phyloP scores from a whole-genome alignment of 495 filamentous ascomycete species.

The Penicillium lagena region DNA sequence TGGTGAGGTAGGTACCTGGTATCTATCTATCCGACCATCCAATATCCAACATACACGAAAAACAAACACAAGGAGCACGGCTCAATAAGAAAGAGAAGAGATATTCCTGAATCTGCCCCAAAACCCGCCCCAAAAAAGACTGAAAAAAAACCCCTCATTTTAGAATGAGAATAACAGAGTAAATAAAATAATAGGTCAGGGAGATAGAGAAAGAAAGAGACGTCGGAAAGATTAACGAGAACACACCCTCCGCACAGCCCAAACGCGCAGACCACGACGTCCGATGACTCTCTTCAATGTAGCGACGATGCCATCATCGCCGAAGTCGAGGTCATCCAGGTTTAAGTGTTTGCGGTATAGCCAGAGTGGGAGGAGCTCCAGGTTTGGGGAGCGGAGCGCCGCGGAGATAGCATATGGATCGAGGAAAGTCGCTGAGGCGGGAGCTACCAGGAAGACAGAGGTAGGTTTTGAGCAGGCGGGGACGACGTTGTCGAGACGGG shows the following conservation, averaged over 20 bases:
- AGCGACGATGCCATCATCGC: constrained; percentile 67
- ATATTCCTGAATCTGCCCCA: background rate
- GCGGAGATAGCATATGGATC: constrained; percentile 48
- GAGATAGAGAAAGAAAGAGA: background rate
- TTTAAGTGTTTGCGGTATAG: constrained; percentile 69
- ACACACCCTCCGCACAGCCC: constrained; percentile 50
- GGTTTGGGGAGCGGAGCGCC: constrained; percentile 4
- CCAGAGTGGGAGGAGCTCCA: constrained; percentile 61
- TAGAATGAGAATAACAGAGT: background rate
- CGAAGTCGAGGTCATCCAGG: constrained; percentile 90
- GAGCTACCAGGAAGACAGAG: constrained; percentile 57
- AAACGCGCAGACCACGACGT: constrained; percentile 71
- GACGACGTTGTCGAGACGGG: constrained; percentile 44
- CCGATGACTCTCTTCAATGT: constrained; percentile 74
- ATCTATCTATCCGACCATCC: background rate
- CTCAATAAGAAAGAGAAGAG: background rate
- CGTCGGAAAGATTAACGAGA: background rate
- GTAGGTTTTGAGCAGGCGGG: constrained; percentile 44
- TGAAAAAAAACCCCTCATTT: background rate
- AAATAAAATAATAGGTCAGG: too few species aligned
- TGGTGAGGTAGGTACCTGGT: background rate
- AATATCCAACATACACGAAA: constrained; percentile 1
- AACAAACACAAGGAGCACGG: background rate
- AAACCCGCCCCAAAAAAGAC: background rate
- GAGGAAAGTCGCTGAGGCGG: constrained; percentile 64